These are phyloP conservation scores for Calvatia gigantea DNA, from an alignment of 768 basidiomycete species.

Conservation along the genomic window DNA sequence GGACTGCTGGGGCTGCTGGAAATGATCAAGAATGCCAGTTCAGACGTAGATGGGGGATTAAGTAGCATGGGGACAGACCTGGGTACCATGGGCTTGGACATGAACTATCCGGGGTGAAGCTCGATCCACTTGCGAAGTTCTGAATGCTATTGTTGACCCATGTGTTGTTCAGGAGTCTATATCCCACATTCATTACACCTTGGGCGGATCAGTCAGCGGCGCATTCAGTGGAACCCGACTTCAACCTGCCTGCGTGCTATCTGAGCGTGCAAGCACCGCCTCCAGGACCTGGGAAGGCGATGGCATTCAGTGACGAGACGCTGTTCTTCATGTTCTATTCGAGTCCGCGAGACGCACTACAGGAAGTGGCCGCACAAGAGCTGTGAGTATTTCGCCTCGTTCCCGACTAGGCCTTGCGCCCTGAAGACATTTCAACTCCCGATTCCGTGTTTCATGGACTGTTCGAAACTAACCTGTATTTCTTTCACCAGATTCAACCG, in stretches of 20 bases:
- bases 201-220: slow-evolving; percentile 91
- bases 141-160: slow-evolving; percentile 16
- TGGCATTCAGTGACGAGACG: slow-evolving; percentile 91
- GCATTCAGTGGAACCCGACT: slow-evolving; percentile 87
- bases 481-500: slow-evolving; percentile 68
- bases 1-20: slow-evolving; percentile 83
- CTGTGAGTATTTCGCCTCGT: slow-evolving; percentile 56
- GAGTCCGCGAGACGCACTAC: slow-evolving; percentile 84
- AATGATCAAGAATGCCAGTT: slow-evolving; percentile 75
- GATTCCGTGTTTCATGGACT: too few species aligned
- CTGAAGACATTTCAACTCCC: too few species aligned
- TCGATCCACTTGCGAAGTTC: slow-evolving; percentile 8
- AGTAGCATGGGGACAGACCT: slow-evolving; percentile 88
- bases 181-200: slow-evolving; percentile 92
- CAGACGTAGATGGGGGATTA: slow-evolving; percentile 77
- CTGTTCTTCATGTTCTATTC: slow-evolving; percentile 99
- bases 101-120: slow-evolving; percentile 78
- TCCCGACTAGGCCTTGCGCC: slow-evolving; percentile 2
- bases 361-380: slow-evolving; percentile 94
- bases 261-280: slow-evolving; percentile 83
- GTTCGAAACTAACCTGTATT: too few species aligned
- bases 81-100: slow-evolving; percentile 88
- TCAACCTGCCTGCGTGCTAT: slow-evolving; percentile 87
- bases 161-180: slow-evolving; percentile 59
- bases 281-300: slow-evolving; percentile 75